Base-by-base conservation (phyloP, 2,329 filamentous ascomycete genomes). In the Triangularia verruculosa region DNA sequence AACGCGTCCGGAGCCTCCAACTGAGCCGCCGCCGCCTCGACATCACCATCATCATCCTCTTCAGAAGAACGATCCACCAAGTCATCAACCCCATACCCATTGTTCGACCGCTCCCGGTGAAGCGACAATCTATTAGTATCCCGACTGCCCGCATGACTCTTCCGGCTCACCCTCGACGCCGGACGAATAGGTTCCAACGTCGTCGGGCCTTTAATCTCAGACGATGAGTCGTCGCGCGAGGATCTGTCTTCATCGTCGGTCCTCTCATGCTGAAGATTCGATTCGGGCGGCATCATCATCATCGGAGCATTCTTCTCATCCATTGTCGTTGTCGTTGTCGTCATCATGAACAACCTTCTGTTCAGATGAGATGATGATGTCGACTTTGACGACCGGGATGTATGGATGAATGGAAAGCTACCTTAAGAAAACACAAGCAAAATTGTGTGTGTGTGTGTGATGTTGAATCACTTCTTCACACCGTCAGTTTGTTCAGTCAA, bases 41-140 rank as follows among this genome's bases (percentile, higher is more conserved):
- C n/a, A n/a, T n/a, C n/a, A n/a, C n/a, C n/a, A n/a, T 54, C 51
- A 9, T 27, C 22, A 27, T 25, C 22, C 2, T 25, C 22, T 13
- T 25, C 22, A n/a, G 51, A 54, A 13, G 51, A 54, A 15, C 15
- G 51, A 24, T 67, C 65, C 17, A 62, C 62, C 39, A 72, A 63
- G 59, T 78, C 76, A 64, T 77, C 75, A 34, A 76, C 75, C 56
- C 79, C 75, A 65, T 79, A 81, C 25, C 80, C 79, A 64, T 82
- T 81, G 53, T 80, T 76, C 15, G 79, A 81, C 24, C 76, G 73
- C 27, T 70, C 71, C 27, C 72, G 71, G 52, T 69, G 67, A 1
- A 77, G 61, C 6, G 74, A 72, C 39, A 66, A 57, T 25, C 66
- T 57, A 53, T n/a, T n/a, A n/a, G n/a, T n/a, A n/a, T 47, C n/a